Conservation (phyloP, 352 stramenopile species). For the Phytopythium boreale region DNA sequence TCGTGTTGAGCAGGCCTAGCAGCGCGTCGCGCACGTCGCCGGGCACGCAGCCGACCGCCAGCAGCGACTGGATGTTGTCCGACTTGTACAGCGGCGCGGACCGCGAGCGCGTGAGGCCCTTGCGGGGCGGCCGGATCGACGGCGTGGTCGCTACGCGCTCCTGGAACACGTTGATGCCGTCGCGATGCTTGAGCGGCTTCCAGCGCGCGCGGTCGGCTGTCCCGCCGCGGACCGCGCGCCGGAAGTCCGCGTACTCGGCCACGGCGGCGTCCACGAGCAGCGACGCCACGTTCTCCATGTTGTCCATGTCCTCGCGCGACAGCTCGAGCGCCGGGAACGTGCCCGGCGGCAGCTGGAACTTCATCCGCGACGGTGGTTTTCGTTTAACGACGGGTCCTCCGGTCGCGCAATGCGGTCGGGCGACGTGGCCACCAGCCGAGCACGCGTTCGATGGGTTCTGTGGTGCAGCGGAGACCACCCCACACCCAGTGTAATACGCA, state of each 20-base stretch:
- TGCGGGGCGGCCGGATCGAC: constrained; percentile 10
- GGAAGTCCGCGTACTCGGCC: constrained; percentile 22
- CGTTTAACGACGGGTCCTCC: not conserved
- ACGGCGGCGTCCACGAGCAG: constrained; percentile 30
- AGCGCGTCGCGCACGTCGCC: constrained; percentile 36
- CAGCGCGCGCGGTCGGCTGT: constrained; percentile 20
- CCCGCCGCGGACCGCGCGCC: constrained; percentile 12
- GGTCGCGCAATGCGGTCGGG: not conserved
- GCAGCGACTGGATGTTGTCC: constrained; percentile 20
- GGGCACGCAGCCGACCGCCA: constrained; percentile 34
- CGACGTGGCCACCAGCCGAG: not conserved
- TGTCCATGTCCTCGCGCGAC: constrained; percentile 31
- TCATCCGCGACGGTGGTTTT: too few relatives aligned
- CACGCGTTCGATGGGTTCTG: too few relatives aligned
- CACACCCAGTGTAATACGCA: too few relatives aligned
- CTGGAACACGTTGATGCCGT: constrained; percentile 29
- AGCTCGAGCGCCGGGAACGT: constrained; percentile 41
- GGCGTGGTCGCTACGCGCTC: constrained; percentile 12
- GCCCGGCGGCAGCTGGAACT: constrained; percentile 27
- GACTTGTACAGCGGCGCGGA: not conserved
- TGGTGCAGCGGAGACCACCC: not conserved
- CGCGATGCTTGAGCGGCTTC: constrained; percentile 34
- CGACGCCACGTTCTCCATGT: constrained; percentile 30
- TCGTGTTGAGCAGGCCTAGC: constrained; percentile 30
- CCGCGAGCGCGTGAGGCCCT: not conserved